Conservation (phyloP, 139 green algal genomes). For the Micractinium conductrix region DNA sequence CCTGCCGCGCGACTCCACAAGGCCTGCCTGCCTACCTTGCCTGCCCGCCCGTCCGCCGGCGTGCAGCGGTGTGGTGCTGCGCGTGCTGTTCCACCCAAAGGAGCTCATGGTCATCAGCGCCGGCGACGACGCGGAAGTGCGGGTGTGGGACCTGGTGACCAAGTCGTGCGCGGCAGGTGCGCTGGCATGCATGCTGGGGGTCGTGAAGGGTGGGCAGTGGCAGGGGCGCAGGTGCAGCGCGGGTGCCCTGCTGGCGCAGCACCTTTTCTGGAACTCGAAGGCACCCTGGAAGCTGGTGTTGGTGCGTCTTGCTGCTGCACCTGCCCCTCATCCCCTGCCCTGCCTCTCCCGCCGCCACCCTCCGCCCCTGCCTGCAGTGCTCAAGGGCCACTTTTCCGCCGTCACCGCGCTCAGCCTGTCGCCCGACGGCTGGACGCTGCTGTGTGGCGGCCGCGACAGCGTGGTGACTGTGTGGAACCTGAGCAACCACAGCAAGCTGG, state of each 20-base stretch:
- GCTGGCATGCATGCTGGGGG: too few species aligned
- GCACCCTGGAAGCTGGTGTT: too few species aligned
- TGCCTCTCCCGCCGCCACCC: background rate
- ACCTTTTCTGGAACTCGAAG: too few species aligned
- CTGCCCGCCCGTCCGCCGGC: too few species aligned
- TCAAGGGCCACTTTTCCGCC: slow-evolving; percentile 83
- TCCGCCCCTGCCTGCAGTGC: background rate
- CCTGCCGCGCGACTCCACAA: too few species aligned
- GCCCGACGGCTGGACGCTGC: slow-evolving; percentile 73
- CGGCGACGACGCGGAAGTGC: slow-evolving; percentile 77
- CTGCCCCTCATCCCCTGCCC: too few species aligned
- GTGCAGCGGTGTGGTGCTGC: slow-evolving; percentile 72
- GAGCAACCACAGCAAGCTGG: slow-evolving; percentile 59
- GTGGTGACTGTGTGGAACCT: slow-evolving; percentile 88
- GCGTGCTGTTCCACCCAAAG: slow-evolving; percentile 88
- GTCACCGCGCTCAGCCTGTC: slow-evolving; percentile 83
- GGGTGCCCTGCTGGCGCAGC: too few species aligned
- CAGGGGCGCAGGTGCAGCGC: too few species aligned
- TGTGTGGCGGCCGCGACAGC: slow-evolving; percentile 69
- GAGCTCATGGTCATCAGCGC: slow-evolving; percentile 80
- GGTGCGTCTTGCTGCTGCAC: too few species aligned
- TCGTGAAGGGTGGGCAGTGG: too few species aligned
- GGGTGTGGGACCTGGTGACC: slow-evolving; percentile 83
- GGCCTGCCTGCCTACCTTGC: background rate
- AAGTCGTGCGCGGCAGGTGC: slow-evolving; percentile 68